Evolutionary conservation across 1,139 yeast species (phyloP), one percentile per base, ranked within the genome.

Genomic region (Magnusiomyces ingens): DNA sequence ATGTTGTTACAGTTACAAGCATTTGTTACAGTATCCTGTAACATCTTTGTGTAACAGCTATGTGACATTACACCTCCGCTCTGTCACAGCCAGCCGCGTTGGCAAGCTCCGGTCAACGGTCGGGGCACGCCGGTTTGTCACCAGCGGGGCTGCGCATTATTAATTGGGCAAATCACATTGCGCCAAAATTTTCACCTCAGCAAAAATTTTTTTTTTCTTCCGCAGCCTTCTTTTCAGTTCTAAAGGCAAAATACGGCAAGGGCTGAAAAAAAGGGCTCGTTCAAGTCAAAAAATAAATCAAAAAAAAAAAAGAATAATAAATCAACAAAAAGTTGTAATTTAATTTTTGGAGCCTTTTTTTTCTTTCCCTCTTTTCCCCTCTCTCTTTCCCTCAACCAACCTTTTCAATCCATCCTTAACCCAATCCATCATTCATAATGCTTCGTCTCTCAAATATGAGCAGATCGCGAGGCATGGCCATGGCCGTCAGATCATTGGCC

Each of bases 81-180:
- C 11, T 36, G 40, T 36, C 5, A 13, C 40, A 36, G 5, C 8
- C 32, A 26, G 32, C 32, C 32, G 32, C 8, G 8, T 26, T 26
- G 8, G 32, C 32, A 26, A 26, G 32, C 32, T 26, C 32, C 32
- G 32, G 32, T 26, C 32, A 26, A 26, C 32, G 32, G 32, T 26
- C 32, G 8, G 32, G n/a, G 32, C 32, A 26, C 32, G 32, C 32
- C 32, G 8, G 32, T 4, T 26, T 26, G 4, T 26, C 8, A 26
- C 4, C 32, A 8, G 32, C 8, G 32, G 4, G 32, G 32, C 8
- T 26, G 32, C 32, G n/a, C 35, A 22, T 17, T 21, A 43, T 22
- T 21, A 19, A 19, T 17, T 29, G 37, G 47, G 26, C 47, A 44
- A 44, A 44, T 44, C 47, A 44, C 11, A 44, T 29, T 29, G 37